These are phyloP conservation scores for Persicaria maculosa DNA, from an alignment of 148 eudicot genomes.

Conservation along the genomic window DNA sequence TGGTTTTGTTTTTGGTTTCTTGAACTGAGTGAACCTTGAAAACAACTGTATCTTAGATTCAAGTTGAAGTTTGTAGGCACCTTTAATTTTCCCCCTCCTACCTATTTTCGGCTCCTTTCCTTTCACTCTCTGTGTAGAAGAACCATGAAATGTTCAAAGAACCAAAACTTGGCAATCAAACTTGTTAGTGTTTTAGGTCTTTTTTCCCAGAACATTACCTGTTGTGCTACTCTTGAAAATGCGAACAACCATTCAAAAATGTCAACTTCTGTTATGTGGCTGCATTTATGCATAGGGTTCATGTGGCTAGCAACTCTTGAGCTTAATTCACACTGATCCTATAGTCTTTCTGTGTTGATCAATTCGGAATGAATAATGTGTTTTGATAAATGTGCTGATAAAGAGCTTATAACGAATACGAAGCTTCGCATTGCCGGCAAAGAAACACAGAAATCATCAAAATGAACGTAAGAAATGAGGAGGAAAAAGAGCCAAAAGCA, in stretches of 20 bases:
- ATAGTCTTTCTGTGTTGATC: too few species aligned
- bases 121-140: neutral
- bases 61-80: neutral
- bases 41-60: slow-evolving; percentile 7
- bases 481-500: neutral
- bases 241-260: neutral
- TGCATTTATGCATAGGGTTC: neutral
- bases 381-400: too few species aligned
- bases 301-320: too few species aligned
- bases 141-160: neutral
- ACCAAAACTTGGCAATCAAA: neutral
- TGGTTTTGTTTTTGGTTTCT: slow-evolving; percentile 8
- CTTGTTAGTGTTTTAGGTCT: neutral
- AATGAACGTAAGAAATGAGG: neutral
- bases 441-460: neutral
- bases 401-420: too few species aligned
- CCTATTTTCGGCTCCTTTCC: neutral
- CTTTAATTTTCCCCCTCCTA: neutral
- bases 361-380: too few species aligned
- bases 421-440: too few species aligned
- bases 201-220: neutral
- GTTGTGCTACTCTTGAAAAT: slow-evolving; percentile 6
- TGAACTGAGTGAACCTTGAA: neutral
- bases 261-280: neutral
- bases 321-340: too few species aligned